Percentiles rank a stretch among this genome's conserved stretches.
These are phyloP conservation scores for Pachyrhizus erosus DNA, from an alignment of 306 rosid genomes.

Conservation along the genomic window DNA sequence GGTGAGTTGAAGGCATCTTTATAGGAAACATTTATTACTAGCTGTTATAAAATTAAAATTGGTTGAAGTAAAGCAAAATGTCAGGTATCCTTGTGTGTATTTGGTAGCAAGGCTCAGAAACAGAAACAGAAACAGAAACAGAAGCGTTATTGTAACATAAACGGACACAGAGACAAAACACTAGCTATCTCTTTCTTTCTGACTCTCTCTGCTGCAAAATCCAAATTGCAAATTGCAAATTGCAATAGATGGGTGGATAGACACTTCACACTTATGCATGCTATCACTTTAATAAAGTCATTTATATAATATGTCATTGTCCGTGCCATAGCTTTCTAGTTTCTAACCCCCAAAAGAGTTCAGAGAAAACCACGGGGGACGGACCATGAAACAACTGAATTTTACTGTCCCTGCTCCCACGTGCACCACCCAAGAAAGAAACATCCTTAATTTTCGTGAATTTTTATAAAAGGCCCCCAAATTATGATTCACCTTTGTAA, in stretches of 20 bases:
- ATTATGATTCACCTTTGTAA: conserved; percentile 43
- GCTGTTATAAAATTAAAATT: too few species aligned
- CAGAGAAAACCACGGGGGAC: conserved; percentile 40
- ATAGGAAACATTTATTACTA: too few species aligned
- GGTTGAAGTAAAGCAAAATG: too few species aligned
- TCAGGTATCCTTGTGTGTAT: too few species aligned
- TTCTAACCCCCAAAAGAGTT: conserved; percentile 13
- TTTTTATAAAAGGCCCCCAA: background rate
- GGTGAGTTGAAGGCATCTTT: too few species aligned
- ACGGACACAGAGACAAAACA: conserved; percentile 22
- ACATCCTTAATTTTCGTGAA: conserved; percentile 60
- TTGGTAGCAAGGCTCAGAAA: too few species aligned
- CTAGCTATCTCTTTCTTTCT: background rate
- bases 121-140: too few species aligned
- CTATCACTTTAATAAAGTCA: conserved; percentile 60
- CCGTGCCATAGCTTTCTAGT: conserved; percentile 46
- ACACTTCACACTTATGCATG: too few species aligned
- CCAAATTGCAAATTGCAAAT: too few species aligned
- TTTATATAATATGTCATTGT: conserved; percentile 53
- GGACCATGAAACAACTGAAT: background rate
- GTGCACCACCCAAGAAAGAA: conserved; percentile 42
- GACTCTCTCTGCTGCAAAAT: background rate
- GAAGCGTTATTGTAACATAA: too few species aligned
- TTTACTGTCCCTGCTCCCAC: conserved; percentile 60
- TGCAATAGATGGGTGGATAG: too few species aligned